These are phyloP conservation scores for Malus fusca DNA, from an alignment of 306 rosid genomes.

Conservation along the genomic window DNA sequence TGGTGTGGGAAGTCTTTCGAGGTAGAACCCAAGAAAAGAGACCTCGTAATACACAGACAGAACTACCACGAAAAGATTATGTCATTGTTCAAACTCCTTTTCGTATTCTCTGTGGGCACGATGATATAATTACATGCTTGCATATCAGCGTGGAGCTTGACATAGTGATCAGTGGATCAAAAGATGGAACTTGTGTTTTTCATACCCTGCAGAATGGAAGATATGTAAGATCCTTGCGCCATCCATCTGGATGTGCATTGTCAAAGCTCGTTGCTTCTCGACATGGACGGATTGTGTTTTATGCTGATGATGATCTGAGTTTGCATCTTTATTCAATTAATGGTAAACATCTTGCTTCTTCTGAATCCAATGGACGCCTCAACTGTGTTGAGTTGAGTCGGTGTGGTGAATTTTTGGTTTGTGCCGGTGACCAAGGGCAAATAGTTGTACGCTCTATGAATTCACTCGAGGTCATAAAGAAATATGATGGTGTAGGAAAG, in stretches of 20 bases:
- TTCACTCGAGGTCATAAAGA: conserved; percentile 78
- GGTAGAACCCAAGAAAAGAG: conserved; percentile 68
- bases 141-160: conserved; percentile 86
- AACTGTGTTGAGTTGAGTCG: conserved; percentile 74
- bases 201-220: conserved; percentile 91
- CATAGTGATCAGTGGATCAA: conserved; percentile 92
- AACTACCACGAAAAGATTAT: conserved; percentile 66
- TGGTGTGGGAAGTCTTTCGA: conserved; percentile 91
- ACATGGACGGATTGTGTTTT: conserved; percentile 74
- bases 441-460: conserved; percentile 84
- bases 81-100: conserved; percentile 85
- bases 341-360: conserved; percentile 88
- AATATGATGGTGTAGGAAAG: conserved; percentile 77
- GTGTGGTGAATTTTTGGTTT: conserved; percentile 86
- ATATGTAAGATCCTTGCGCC: conserved; percentile 78
- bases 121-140: conserved; percentile 86
- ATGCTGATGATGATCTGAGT: conserved; percentile 94
- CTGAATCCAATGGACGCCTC: conserved; percentile 91
- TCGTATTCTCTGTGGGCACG: conserved; percentile 93
- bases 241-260: conserved; percentile 82
- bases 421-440: conserved; percentile 98
- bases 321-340: conserved; percentile 85
- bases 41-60: conserved; percentile 59
- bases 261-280: conserved; percentile 81
- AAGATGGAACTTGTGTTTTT: conserved; percentile 92